Percentiles rank a stretch among this genome's conserved stretches.
These are phyloP conservation scores for Tolypocladium endophyticum DNA, from an alignment of 2,329 filamentous ascomycete genomes.

Conservation along the genomic window DNA sequence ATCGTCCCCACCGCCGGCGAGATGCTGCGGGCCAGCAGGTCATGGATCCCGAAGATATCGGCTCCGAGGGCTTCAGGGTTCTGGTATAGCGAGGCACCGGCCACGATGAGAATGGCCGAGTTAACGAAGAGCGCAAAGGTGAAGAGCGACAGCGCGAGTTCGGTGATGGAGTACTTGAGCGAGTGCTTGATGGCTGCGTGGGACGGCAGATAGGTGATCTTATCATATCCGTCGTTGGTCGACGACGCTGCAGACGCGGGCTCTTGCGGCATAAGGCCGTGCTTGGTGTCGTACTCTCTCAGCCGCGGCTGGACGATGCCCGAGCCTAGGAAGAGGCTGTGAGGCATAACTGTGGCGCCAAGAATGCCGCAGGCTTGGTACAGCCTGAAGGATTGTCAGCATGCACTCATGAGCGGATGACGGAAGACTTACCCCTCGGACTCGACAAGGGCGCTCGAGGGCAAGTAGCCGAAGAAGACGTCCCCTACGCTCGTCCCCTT, in stretches of 20 bases:
- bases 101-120: conserved; percentile 70
- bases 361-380: conserved; percentile 69
- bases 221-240: conserved; percentile 23
- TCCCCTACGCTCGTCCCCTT: conserved; percentile 41
- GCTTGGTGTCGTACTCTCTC: conserved; percentile 48
- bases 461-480: conserved; percentile 56
- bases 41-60: conserved; percentile 76
- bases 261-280: conserved; percentile 37
- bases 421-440: conserved; percentile 33
- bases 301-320: conserved; percentile 60
- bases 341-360: conserved; percentile 66
- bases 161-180: conserved; percentile 61
- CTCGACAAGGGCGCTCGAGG: conserved; percentile 47
- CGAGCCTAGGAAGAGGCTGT: conserved; percentile 57
- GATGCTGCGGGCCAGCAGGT: conserved; percentile 57
- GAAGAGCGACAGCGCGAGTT: conserved; percentile 63
- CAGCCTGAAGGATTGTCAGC: conserved; percentile 15
- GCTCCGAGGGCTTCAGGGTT: conserved; percentile 52
- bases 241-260: conserved; percentile 10
- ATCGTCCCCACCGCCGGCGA: conserved; percentile 68
- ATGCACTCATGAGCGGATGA: neutral
- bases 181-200: conserved; percentile 62
- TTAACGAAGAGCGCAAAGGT: conserved; percentile 81
- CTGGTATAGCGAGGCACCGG: conserved; percentile 64
- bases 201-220: conserved; percentile 58